phyloP scores from a whole-genome alignment of 208 protist genomes.

The Leishmania martiniquensis region DNA sequence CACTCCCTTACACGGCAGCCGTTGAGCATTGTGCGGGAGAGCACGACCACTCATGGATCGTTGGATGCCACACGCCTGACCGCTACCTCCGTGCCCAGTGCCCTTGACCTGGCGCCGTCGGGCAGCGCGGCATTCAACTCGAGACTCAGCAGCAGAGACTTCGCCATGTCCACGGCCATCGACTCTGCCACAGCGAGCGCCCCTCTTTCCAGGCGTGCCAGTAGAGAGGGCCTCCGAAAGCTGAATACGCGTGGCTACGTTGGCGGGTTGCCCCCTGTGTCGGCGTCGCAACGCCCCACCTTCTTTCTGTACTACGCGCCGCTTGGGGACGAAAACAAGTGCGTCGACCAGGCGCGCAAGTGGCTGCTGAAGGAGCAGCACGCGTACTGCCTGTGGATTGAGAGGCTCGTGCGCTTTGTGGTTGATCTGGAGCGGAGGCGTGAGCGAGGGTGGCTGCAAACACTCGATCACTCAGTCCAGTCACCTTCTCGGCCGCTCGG shows the following conservation, averaged over 20 bases:
- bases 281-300: slow-evolving; percentile 18
- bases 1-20: slow-evolving; percentile 8
- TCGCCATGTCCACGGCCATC: slow-evolving; percentile 4
- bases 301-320: slow-evolving; percentile 73
- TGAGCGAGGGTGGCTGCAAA: slow-evolving; percentile 18
- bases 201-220: background rate
- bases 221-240: background rate
- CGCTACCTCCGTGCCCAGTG: background rate
- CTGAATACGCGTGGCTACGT: background rate
- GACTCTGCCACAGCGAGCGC: background rate
- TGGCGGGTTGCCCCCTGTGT: background rate
- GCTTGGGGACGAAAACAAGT: slow-evolving; percentile 58
- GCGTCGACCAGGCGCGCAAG: slow-evolving; percentile 41
- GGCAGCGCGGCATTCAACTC: background rate
- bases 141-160: slow-evolving; percentile 17
- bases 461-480: background rate
- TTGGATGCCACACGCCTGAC: background rate
- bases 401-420: slow-evolving; percentile 29
- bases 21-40: slow-evolving; percentile 25
- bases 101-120: background rate
- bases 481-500: slow-evolving; percentile 14
- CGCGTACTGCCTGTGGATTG: slow-evolving; percentile 47
- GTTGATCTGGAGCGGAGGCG: slow-evolving; percentile 27
- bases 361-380: slow-evolving; percentile 56
- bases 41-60: slow-evolving; percentile 8